Evolutionary conservation across 2,329 filamentous ascomycete species (phyloP).

Genomic region (Ophiostoma australiae): DNA sequence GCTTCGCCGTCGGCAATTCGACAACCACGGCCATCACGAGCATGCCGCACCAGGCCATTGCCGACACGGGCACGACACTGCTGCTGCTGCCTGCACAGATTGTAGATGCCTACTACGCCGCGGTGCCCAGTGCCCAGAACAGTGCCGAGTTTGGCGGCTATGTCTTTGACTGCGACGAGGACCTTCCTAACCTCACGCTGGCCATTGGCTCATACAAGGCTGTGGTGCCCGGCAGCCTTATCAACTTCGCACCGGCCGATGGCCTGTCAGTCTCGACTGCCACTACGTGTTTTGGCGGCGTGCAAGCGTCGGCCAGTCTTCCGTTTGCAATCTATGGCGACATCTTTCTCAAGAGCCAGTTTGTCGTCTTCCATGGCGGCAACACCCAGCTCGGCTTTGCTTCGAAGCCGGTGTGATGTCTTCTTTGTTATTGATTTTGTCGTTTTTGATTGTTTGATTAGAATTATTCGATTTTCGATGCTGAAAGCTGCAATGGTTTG

Average conservation of each 20-base stretch:
- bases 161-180: conserved; percentile 37
- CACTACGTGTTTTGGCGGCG: conserved; percentile 35
- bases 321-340: conserved; percentile 33
- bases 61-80: conserved; percentile 43
- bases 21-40: conserved; percentile 27
- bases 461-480: neutral
- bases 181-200: conserved; percentile 36
- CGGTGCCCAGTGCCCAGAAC: conserved; percentile 37
- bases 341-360: conserved; percentile 33
- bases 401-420: conserved; percentile 13
- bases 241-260: conserved; percentile 40
- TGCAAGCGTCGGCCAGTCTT: conserved; percentile 32
- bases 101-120: conserved; percentile 38
- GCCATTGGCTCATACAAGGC: conserved; percentile 35
- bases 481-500: neutral
- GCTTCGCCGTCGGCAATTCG: conserved; percentile 40
- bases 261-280: conserved; percentile 31
- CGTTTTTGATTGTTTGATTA: neutral
- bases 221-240: conserved; percentile 39
- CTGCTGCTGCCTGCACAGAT: conserved; percentile 37
- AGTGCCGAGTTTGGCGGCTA: conserved; percentile 35
- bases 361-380: conserved; percentile 35
- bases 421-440: neutral
- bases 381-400: conserved; percentile 43
- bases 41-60: conserved; percentile 35